Evolutionary conservation across 2,329 filamentous ascomycete genomes (phyloP), one percentile per base, ranked within the genome.

Genomic region (Phyllosticta citribraziliensis): DNA sequence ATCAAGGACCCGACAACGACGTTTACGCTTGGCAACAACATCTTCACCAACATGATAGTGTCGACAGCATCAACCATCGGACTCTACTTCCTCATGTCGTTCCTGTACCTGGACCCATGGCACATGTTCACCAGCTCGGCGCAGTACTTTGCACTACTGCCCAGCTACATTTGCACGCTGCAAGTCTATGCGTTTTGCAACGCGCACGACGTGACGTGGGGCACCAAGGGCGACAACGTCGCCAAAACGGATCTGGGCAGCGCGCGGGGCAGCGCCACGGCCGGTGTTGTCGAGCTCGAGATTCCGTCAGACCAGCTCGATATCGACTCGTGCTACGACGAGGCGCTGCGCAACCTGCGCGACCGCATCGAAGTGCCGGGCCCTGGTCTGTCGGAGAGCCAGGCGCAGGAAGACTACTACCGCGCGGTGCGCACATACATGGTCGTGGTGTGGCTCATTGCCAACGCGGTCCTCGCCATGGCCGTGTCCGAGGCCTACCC

Each of bases 171-270:
- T 75, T 97, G 94, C 79, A 97, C 91, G 0, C 82, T 99, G 2
- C 94, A 99, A 75, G 91, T 97, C 20, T 99, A 99, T 76, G 94
- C 94, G 52, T 99, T 99, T 76, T 97, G 94, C 80, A 99, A 99
- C 78, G 96, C 93, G 0, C 94, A 99, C 82, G 94, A 99, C 73
- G 91, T 99, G 20, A 96, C 92, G 0, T 99, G 94, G 94, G 94
- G 94, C 53, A 99, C 94, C 54, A 99, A 99, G 77, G 94, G 94
- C 62, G 94, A 99, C 81, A 99, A 99, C 74, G 86, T 96, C 40
- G 87, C 94, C 69, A 88, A 90, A 74, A 97, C 89, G 8, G 95
- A 99, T 72, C 85, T 99, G 0, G 94, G 94, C 61, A 86, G 89
- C 5, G 94, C 95, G 12, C 84, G 89, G 56, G 86, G 88, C 65